Evolutionary conservation across 2,329 filamentous ascomycete genomes (phyloP).

Genomic region (Microsporum ferrugineum): DNA sequence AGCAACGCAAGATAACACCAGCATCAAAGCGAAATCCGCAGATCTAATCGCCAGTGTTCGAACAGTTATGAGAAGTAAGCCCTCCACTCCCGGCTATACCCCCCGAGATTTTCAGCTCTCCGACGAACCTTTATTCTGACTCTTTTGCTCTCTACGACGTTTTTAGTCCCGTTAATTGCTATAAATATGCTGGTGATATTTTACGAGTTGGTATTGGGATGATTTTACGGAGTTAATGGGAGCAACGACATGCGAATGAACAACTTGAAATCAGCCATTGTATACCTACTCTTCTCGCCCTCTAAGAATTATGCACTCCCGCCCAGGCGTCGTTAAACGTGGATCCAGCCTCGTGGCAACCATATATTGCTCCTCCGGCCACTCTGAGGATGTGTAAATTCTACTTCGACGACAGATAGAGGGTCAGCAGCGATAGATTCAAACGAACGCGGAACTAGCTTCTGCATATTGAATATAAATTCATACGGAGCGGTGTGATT

Average conservation of each 20-base stretch:
- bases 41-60: constrained; percentile 83
- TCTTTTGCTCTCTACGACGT: not conserved
- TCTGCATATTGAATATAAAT: not conserved
- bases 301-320: not conserved
- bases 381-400: not conserved
- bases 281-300: not conserved
- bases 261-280: not conserved
- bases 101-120: too few species aligned
- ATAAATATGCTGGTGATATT: constrained; percentile 74
- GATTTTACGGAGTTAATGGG: not conserved
- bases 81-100: not conserved
- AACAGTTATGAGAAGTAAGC: constrained; percentile 84
- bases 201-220: constrained; percentile 55
- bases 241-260: not conserved
- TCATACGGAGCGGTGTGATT: not conserved
- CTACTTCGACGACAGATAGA: not conserved
- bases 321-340: not conserved
- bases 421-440: not conserved
- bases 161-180: constrained; percentile 66
- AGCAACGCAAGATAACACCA: constrained; percentile 55
- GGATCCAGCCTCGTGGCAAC: not conserved
- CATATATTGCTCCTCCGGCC: not conserved
- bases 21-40: constrained; percentile 75
- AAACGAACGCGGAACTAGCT: not conserved
- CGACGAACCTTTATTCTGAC: not conserved